Conservation (phyloP, 306 rosid genomes). For the Prunus mira region DNA sequence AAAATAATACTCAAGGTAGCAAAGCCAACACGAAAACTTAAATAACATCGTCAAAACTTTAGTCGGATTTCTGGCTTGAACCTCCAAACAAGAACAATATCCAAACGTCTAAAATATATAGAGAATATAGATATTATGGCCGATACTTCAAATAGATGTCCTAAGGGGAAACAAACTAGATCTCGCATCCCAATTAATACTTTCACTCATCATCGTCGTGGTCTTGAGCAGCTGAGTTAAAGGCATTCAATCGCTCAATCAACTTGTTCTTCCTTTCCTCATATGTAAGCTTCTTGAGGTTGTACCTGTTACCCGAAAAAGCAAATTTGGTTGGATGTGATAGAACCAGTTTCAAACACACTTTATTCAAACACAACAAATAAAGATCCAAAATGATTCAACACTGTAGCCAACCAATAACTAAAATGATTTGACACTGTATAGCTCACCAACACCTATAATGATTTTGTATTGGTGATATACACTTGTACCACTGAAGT, state of each 20-base stretch:
- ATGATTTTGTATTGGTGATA: background rate
- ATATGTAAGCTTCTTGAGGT: slow-evolving; percentile 68
- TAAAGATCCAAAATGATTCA: no score
- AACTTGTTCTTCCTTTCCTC: slow-evolving; percentile 61
- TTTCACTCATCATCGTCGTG: slow-evolving; percentile 50
- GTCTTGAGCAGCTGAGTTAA: slow-evolving; percentile 48
- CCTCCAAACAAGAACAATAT: slow-evolving; percentile 5
- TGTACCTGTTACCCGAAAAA: slow-evolving; percentile 28
- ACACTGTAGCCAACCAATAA: no score
- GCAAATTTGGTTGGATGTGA: no score
- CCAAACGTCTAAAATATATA: background rate
- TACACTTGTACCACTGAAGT: no score
- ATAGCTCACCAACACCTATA: background rate
- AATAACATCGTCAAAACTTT: slow-evolving; percentile 4
- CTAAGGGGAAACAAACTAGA: background rate
- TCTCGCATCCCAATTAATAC: background rate
- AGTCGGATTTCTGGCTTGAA: slow-evolving; percentile 8
- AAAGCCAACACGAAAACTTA: background rate
- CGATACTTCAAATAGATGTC: background rate
- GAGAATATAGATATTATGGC: background rate
- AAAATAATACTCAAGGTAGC: background rate
- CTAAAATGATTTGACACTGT: background rate
- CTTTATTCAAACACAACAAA: no score
- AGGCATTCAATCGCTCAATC: slow-evolving; percentile 51
- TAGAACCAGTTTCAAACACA: no score